These are phyloP conservation scores for Tanacetum coccineum DNA, from an alignment of 129 eudicot species.

Conservation along the genomic window DNA sequence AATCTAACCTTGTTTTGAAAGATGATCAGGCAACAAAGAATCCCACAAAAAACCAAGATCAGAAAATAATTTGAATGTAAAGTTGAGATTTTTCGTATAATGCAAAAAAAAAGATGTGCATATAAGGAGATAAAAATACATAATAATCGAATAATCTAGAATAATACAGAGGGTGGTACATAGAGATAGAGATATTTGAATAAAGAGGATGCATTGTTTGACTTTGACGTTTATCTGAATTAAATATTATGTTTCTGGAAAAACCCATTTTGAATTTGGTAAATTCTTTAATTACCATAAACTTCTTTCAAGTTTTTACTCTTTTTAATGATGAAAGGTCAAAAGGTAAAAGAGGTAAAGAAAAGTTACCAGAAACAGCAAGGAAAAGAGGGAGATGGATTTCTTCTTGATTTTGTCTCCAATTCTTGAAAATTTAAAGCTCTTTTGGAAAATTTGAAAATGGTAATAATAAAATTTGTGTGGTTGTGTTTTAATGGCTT, in stretches of 20 bases:
- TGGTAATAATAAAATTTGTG: constrained; percentile 8
- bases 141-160: background rate
- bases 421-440: constrained; percentile 18
- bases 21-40: constrained; percentile 25
- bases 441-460: background rate
- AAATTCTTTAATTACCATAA: background rate
- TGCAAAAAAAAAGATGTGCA: constrained; percentile 1
- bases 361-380: constrained; percentile 18
- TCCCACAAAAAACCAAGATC: background rate
- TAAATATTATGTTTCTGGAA: constrained; percentile 12
- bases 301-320: background rate
- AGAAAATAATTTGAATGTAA: background rate
- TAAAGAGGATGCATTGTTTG: constrained; percentile 6
- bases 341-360: background rate
- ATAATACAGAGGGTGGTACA: background rate
- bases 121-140: background rate
- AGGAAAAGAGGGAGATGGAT: constrained; percentile 38
- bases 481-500: constrained; percentile 4
- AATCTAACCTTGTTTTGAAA: constrained; percentile 26
- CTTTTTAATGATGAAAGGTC: background rate
- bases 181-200: background rate
- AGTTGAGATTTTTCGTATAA: background rate
- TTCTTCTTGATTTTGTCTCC: constrained; percentile 10
- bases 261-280: background rate
- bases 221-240: constrained; percentile 13